phyloP scores from a whole-genome alignment of 2,329 filamentous ascomycete species.

The Sporothrix humicola region DNA sequence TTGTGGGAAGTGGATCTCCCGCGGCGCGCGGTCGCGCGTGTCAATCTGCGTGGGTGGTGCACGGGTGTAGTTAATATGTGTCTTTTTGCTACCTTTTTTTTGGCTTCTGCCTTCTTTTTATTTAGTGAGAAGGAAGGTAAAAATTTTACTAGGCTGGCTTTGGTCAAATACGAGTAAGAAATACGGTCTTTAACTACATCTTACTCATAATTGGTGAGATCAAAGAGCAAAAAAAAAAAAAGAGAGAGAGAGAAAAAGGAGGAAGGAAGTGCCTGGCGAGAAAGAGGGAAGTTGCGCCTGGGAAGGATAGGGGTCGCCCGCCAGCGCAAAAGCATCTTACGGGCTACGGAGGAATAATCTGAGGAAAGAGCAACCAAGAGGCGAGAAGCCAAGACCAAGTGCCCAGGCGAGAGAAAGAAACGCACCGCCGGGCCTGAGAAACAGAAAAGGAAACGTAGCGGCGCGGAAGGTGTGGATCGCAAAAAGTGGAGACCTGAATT shows the following conservation, averaged over 20 bases:
- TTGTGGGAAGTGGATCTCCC: conserved; percentile 25
- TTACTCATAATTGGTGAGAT: background rate
- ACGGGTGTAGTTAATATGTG: background rate
- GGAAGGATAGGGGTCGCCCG: conserved; percentile 8
- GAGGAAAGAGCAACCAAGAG: background rate
- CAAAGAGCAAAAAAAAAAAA: background rate
- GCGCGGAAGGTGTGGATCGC: conserved; percentile 8
- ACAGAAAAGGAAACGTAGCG: conserved; percentile 29
- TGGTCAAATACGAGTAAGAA: no score
- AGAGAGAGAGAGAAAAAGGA: background rate
- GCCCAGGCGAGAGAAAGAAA: background rate
- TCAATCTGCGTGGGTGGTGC: conserved; percentile 4
- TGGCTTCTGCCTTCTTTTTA: background rate
- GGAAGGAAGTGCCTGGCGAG: background rate
- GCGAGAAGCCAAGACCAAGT: background rate
- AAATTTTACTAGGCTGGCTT: background rate
- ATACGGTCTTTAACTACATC: no score
- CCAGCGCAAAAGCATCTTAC: conserved; percentile 2
- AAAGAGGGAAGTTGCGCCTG: background rate
- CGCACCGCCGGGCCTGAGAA: background rate
- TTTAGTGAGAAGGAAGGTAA: background rate
- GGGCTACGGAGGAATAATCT: conserved; percentile 16
- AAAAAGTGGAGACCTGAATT: conserved; percentile 14
- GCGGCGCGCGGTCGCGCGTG: conserved; percentile 22
- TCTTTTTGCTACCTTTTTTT: background rate